Conservation (phyloP, 2,329 filamentous ascomycete species). For the Ophiostoma montium region DNA sequence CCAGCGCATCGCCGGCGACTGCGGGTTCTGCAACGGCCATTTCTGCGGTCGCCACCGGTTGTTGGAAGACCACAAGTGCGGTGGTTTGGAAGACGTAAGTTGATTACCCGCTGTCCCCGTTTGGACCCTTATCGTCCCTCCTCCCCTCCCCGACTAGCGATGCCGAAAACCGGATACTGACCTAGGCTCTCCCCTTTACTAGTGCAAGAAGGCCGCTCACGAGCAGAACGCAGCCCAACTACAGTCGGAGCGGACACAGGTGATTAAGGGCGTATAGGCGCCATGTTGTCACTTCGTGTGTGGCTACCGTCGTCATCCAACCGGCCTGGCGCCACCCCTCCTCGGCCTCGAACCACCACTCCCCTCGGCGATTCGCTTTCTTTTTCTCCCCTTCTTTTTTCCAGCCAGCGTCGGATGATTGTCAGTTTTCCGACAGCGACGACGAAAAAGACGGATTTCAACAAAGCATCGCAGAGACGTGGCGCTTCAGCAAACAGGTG, state of each 20-base stretch:
- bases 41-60: conserved; percentile 93
- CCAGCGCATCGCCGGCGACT: conserved; percentile 91
- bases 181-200: conserved; percentile 9
- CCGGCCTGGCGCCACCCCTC: not conserved
- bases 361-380: not conserved
- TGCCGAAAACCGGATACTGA: conserved; percentile 21
- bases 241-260: conserved; percentile 82
- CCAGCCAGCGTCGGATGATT: too few species aligned
- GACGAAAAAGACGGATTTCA: not conserved
- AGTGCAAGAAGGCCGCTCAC: conserved; percentile 95
- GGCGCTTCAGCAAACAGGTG: not conserved
- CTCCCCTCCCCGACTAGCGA: too few species aligned
- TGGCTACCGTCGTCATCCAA: not conserved
- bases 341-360: not conserved
- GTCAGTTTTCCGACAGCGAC: too few species aligned
- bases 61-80: conserved; percentile 88
- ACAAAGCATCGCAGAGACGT: not conserved
- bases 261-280: conserved; percentile 72
- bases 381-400: not conserved
- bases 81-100: conserved; percentile 74
- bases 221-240: conserved; percentile 87
- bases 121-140: conserved; percentile 6
- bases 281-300: not conserved
- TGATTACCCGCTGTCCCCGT: not conserved
- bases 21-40: conserved; percentile 83